phyloP scores from a whole-genome alignment of 2,329 filamentous ascomycete species.

The Pseudonectria buxi region DNA sequence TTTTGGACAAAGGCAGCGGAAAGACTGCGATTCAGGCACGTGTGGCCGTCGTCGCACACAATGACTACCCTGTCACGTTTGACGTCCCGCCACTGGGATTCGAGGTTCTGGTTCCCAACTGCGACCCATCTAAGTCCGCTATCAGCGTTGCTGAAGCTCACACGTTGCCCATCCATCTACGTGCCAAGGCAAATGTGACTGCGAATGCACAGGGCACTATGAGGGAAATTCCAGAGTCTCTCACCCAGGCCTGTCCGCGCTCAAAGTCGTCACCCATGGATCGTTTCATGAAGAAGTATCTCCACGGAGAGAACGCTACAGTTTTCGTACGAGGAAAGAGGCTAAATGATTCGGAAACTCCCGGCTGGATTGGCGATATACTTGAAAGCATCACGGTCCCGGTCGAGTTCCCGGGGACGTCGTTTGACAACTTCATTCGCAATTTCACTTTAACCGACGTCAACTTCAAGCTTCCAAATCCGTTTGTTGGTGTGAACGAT shows the following conservation, averaged over 20 bases:
- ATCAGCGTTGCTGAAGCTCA: conserved; percentile 73
- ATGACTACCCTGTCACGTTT: conserved; percentile 72
- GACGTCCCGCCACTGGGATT: conserved; percentile 75
- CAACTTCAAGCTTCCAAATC: conserved; percentile 77
- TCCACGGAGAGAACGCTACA: conserved; percentile 70
- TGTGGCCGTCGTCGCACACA: conserved; percentile 63
- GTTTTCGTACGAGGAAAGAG: conserved; percentile 78
- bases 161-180: conserved; percentile 60
- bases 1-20: conserved; percentile 41
- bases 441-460: conserved; percentile 84
- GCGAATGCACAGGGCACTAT: conserved; percentile 68
- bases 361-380: conserved; percentile 75
- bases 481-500: conserved; percentile 66
- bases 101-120: conserved; percentile 78
- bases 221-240: conserved; percentile 62
- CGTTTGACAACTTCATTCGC: conserved; percentile 74
- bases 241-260: conserved; percentile 69
- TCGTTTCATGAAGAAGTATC: conserved; percentile 69
- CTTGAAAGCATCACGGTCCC: conserved; percentile 77
- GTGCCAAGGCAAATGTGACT: conserved; percentile 59
- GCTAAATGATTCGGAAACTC: conserved; percentile 58
- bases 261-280: conserved; percentile 79
- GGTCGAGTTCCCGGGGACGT: conserved; percentile 73
- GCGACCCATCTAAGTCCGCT: conserved; percentile 60
- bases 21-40: conserved; percentile 71